These are phyloP conservation scores for Durio zibethinus DNA, from an alignment of 345 rosid species.

Conservation along the genomic window DNA sequence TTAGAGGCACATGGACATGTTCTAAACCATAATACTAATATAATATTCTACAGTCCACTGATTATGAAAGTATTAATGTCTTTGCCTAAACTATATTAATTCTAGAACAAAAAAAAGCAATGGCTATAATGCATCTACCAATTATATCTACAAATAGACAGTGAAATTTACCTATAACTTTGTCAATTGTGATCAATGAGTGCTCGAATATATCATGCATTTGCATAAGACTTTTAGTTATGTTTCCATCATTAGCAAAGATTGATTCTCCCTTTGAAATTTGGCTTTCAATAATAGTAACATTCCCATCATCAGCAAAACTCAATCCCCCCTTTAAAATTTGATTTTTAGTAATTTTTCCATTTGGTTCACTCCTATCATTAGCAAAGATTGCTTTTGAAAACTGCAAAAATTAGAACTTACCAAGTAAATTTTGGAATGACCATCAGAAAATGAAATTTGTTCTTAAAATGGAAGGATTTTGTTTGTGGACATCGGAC, in stretches of 20 bases:
- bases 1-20: background rate
- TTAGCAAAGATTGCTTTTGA: background rate
- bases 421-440: too few relatives aligned
- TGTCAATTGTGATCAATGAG: slow-evolving; percentile 77
- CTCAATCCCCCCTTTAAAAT: slow-evolving; percentile 3
- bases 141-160: background rate
- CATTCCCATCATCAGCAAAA: background rate
- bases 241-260: slow-evolving; percentile 35
- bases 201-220: slow-evolving; percentile 68
- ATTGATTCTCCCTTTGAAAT: slow-evolving; percentile 44
- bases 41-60: background rate
- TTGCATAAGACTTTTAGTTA: slow-evolving; percentile 65
- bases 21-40: background rate
- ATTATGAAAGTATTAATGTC: background rate
- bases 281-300: slow-evolving; percentile 23
- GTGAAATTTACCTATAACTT: slow-evolving; percentile 75
- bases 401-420: too few relatives aligned
- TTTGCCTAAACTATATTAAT: background rate
- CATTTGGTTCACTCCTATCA: slow-evolving; percentile 4
- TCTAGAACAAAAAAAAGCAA: background rate
- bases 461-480: too few relatives aligned
- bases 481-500: too few relatives aligned
- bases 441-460: too few relatives aligned
- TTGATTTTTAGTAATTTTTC: slow-evolving; percentile 3
- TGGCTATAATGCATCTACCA: background rate